Base-by-base conservation (phyloP, 179 eudicot species). In the Carnegiea gigantea region DNA sequence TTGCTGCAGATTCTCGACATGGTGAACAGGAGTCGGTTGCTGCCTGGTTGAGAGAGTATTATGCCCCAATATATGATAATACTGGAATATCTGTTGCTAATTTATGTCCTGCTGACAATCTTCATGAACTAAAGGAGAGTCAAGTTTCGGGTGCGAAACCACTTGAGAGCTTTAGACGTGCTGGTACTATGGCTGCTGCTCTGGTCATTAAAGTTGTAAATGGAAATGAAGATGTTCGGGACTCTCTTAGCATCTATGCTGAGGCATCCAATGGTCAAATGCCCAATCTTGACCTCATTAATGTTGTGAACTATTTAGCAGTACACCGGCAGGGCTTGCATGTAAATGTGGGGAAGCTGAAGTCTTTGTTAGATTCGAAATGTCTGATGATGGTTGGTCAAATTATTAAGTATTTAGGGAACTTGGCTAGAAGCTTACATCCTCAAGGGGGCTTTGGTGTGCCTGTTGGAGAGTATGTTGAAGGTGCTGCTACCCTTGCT, bases 111-210 rank as follows among this genome's bases (percentile, higher is more conserved):
- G 82, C 83, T 20, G 86, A 36, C 70, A 78, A 46, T 53, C 81
- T 59, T 65, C 64, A 80, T 81, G 83, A 77, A 70, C 49, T 46
- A 75, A 76, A 82, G 76, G 77, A 73, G 70, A 80, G 86, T 73
- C 80, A 30, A 11, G 77, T 23, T 70, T 53, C 33, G 13, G 87
- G 84, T 80, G 79, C 81, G 71, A 83, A 79, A 73, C 51, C 85
- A 75, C 86, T 86, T 60, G 87, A 85, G 78, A 84, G 85, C 79
- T 91, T 92, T 83, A 90, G 87, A 85, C 95, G 97, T 87, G 99
- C 97, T 83, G 99, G 99, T 87, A 94, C 99, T 76, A 92, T 96
- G 96, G 99, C 97, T 77, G 98, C 99, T 77, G 98, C 98, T 65
- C 85, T 96, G 86, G 93, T 96, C 57, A 88, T 96, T 75, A 94